phyloP scores from a whole-genome alignment of 768 basidiomycete genomes.

The Leccinum imitatum region DNA sequence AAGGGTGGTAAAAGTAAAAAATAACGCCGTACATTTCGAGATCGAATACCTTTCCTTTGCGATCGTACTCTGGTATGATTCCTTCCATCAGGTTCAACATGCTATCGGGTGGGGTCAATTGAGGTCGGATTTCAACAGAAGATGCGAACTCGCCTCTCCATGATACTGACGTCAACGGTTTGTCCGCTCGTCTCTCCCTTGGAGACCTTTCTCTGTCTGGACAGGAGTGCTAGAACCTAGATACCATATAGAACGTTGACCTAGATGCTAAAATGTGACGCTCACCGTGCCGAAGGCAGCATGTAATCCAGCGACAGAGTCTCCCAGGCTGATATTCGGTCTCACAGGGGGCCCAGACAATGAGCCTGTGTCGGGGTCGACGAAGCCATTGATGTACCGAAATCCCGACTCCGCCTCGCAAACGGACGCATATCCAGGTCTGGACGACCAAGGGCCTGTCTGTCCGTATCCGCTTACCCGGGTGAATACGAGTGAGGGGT shows the following conservation, averaged over 20 bases:
- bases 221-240: conserved; percentile 61
- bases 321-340: conserved; percentile 72
- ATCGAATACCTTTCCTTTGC: conserved; percentile 57
- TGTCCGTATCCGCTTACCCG: conserved; percentile 80
- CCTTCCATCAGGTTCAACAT: conserved; percentile 81
- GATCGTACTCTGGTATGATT: conserved; percentile 72
- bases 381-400: conserved; percentile 68
- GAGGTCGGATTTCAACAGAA: not conserved
- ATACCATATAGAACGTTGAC: not conserved
- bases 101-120: conserved; percentile 31
- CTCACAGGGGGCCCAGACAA: conserved; percentile 63
- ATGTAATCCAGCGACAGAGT: conserved; percentile 69
- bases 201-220: conserved; percentile 37
- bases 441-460: conserved; percentile 69
- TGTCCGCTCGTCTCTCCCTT: conserved; percentile 39
- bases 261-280: not conserved
- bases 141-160: conserved; percentile 51
- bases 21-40: not conserved
- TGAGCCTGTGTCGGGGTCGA: conserved; percentile 50
- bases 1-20: not conserved
- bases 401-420: conserved; percentile 78
- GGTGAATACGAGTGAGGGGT: conserved; percentile 87
- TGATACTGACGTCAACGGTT: conserved; percentile 74
- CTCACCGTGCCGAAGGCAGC: conserved; percentile 71
- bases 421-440: conserved; percentile 72